Percentiles rank a stretch among this genome's conserved stretches.
Conservation (phyloP, 2,329 filamentous ascomycete genomes). For the Cladosporium sp. region DNA sequence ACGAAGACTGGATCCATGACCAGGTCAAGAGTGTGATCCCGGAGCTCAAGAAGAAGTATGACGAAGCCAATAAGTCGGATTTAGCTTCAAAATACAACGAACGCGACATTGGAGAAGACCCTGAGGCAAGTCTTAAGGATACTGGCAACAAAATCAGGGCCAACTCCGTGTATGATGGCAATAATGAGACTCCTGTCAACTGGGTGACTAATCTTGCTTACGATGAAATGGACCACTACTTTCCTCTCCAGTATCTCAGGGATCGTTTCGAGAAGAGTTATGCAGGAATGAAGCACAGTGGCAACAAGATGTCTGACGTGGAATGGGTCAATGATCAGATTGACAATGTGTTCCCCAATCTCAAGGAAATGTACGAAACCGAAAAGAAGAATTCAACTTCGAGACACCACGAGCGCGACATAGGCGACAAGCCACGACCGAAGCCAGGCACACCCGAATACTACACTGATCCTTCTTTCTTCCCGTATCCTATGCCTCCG, state of each 20-base stretch:
- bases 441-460: not conserved
- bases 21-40: not conserved
- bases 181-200: not conserved
- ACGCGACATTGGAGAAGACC: too few species aligned
- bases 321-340: not conserved
- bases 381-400: not conserved
- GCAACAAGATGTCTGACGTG: not conserved
- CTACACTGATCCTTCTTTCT: not conserved
- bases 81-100: not conserved
- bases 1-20: not conserved
- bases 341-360: not conserved
- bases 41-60: not conserved
- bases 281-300: not conserved
- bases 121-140: too few species aligned
- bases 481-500: not conserved
- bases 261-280: not conserved
- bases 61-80: not conserved
- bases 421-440: not conserved
- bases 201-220: not conserved
- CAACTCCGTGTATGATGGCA: too few species aligned
- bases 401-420: not conserved
- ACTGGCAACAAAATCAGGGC: too few species aligned
- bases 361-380: not conserved
- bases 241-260: not conserved
- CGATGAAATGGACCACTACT: not conserved